Conservation (phyloP, 768 basidiomycete species). For the Dacryopinax spathularia region DNA sequence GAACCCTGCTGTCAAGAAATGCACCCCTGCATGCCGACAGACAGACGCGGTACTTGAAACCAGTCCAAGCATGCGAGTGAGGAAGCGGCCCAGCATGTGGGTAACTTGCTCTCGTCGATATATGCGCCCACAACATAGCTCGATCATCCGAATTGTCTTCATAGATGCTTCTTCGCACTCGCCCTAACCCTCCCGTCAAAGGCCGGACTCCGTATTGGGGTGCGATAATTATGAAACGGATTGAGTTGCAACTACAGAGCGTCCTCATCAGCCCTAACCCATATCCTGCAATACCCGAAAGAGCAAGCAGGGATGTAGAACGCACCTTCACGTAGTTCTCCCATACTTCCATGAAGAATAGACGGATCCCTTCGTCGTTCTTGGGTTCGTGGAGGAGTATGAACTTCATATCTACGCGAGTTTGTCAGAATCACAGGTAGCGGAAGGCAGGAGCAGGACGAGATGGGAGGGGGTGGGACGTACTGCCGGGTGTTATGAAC, state of each 20-base stretch:
- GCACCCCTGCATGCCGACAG: too few relatives aligned
- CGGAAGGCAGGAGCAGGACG: constrained; percentile 3
- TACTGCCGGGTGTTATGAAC: constrained; percentile 90
- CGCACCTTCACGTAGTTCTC: constrained; percentile 90
- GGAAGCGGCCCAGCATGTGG: too few relatives aligned
- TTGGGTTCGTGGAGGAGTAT: constrained; percentile 85
- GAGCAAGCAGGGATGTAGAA: not conserved
- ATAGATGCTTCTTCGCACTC: constrained; percentile 73
- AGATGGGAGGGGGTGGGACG: constrained; percentile 22
- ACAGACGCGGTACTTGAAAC: too few relatives aligned
- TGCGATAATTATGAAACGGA: constrained; percentile 92
- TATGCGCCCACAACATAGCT: too few relatives aligned
- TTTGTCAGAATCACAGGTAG: constrained; percentile 13
- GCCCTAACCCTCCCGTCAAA: constrained; percentile 78
- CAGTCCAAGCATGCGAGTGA: too few relatives aligned
- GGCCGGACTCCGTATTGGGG: constrained; percentile 55
- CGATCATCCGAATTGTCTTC: too few relatives aligned
- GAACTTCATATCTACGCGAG: constrained; percentile 73
- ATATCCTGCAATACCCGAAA: not conserved
- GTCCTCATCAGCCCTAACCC: not conserved
- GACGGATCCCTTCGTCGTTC: constrained; percentile 91
- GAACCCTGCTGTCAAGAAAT: too few relatives aligned
- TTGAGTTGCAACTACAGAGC: constrained; percentile 64
- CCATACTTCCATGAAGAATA: constrained; percentile 92
- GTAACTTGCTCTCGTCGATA: too few relatives aligned